Percentiles rank a stretch among this genome's conserved stretches.
phyloP scores from a whole-genome alignment of 2,329 filamentous ascomycete species.

The Purpureocillium lavendulum region DNA sequence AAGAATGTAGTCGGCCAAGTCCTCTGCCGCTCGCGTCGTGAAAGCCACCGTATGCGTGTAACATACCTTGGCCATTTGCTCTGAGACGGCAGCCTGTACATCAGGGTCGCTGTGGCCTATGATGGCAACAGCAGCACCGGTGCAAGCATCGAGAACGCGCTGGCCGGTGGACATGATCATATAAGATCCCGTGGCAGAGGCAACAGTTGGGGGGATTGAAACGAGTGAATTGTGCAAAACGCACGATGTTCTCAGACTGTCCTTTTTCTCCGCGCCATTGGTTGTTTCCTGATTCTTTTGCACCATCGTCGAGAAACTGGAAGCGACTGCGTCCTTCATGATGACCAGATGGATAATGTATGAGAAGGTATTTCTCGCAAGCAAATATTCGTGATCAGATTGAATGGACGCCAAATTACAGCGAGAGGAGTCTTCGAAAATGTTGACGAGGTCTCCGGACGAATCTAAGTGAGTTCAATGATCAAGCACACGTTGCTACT shows the following conservation, averaged over 20 bases:
- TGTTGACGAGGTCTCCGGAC: too few species aligned
- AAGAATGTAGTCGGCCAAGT: slow-evolving; percentile 26
- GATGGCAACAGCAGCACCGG: slow-evolving; percentile 50
- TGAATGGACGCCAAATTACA: too few species aligned
- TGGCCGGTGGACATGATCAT: slow-evolving; percentile 23
- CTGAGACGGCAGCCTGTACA: slow-evolving; percentile 49
- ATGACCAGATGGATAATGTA: too few species aligned
- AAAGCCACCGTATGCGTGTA: slow-evolving; percentile 27
- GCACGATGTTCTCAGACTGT: not conserved
- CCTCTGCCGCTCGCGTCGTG: slow-evolving; percentile 42
- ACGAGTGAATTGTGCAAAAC: slow-evolving; percentile 25
- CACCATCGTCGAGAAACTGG: too few species aligned
- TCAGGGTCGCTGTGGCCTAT: slow-evolving; percentile 58
- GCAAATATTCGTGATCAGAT: too few species aligned
- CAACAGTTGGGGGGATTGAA: slow-evolving; percentile 22
- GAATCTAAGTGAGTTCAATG: too few species aligned
- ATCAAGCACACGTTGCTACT: too few species aligned
- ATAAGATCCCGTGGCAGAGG: slow-evolving; percentile 30
- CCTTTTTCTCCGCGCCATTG: too few species aligned
- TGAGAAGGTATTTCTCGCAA: too few species aligned
- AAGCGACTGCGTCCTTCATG: too few species aligned
- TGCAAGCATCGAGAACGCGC: slow-evolving; percentile 59
- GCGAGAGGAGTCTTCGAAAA: too few species aligned
- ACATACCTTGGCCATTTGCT: slow-evolving; percentile 48
- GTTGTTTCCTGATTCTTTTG: too few species aligned